Evolutionary conservation across 2,329 filamentous ascomycete genomes (phyloP), one percentile per base, ranked within the genome.

Genomic region (Cladophialophora exuberans): DNA sequence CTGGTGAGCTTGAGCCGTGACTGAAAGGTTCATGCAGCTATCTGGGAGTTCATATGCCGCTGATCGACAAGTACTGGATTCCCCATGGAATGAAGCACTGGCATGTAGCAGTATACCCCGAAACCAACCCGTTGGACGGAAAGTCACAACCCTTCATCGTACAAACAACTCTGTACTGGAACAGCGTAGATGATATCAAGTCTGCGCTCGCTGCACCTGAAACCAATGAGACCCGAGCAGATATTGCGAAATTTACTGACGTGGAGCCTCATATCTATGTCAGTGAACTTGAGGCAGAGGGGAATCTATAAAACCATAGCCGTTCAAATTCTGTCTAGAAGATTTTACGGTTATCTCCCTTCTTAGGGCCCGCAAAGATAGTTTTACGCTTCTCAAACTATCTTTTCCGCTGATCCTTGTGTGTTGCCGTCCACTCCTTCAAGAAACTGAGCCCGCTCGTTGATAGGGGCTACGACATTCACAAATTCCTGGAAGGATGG

Each of bases 261-360:
- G 22, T 25, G 7, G 11, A 22, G 5, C 39, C 39, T 4, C 5
- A 13, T 7, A 20, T 43, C 6, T 43, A 20, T 11, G 23, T 43
- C 23, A 43, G 15, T 25, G 15, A 43, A 15, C 7, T 31, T 31
- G 25, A 54, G 48, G 13, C 48, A 48, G 43, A 30, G 38, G 39
- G 10, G 43, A 43, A 42, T 33, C 20, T 13, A 11, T 11, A 10
- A 17, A 9, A 13, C 18, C n/a, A 35, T 22, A 36, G 35, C 36
- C 10, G 5, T 18, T 38, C 15, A 38, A 7, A 4, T 17, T 36
- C 49, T 31, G 49, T n/a, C n/a, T n/a, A n/a, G n/a, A n/a, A n/a
- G n/a, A n/a, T n/a, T n/a, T n/a, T n/a, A n/a, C n/a, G n/a, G n/a
- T n/a, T n/a, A n/a, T n/a, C n/a, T n/a, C n/a, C n/a, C n/a, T n/a